Evolutionary conservation across 106 monocot genomes (phyloP).

Genomic region (Acorus calamus): DNA sequence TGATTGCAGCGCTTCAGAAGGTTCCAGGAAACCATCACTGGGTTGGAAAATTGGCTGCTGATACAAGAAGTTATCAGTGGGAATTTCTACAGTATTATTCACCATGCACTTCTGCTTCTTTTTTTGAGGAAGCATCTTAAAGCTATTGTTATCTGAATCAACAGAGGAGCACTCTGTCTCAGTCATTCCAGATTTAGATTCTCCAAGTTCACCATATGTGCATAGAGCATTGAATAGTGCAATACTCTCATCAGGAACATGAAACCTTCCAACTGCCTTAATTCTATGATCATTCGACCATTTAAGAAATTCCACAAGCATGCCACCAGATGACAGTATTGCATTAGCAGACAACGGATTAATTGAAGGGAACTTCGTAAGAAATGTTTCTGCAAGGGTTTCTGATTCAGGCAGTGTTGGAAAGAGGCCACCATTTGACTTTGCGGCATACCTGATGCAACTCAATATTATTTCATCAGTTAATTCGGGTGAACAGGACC

Average conservation of each 20-base stretch:
- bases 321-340: conserved; percentile 62
- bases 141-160: conserved; percentile 61
- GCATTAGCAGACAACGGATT: conserved; percentile 71
- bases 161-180: conserved; percentile 65
- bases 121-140: conserved; percentile 24
- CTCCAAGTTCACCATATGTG: conserved; percentile 86
- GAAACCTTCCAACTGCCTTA: conserved; percentile 61
- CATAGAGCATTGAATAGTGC: conserved; percentile 63
- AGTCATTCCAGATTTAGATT: conserved; percentile 87
- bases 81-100: conserved; percentile 6
- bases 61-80: conserved; percentile 14
- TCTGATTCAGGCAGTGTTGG: conserved; percentile 81
- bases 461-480: conserved; percentile 83
- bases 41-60: conserved; percentile 16
- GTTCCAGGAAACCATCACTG: conserved; percentile 4
- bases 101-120: conserved; percentile 30
- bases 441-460: conserved; percentile 45
- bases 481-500: conserved; percentile 58
- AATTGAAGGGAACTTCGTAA: conserved; percentile 42
- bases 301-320: conserved; percentile 69
- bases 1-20: conserved; percentile 12
- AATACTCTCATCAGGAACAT: conserved; percentile 55
- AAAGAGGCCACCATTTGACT: conserved; percentile 32
- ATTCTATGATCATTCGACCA: conserved; percentile 74
- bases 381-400: conserved; percentile 77